Evolutionary conservation across 169 alveolate species (phyloP).

Genomic region (Eimeria falciformis): DNA sequence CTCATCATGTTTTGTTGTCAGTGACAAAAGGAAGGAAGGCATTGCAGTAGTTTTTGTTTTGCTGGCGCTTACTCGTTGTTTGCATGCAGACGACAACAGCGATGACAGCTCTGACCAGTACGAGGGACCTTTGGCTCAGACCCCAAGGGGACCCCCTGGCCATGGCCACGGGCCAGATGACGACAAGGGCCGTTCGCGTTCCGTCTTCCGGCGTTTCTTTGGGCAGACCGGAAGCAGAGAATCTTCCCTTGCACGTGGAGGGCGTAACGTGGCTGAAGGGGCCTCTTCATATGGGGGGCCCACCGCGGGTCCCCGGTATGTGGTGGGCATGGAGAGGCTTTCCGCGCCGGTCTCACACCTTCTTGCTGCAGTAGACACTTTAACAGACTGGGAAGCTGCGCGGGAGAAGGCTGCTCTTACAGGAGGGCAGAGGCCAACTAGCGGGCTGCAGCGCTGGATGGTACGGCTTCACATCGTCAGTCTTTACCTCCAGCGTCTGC

Average conservation of each 20-base stretch:
- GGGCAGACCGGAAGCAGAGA: slow-evolving; percentile 49
- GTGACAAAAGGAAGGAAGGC: background rate
- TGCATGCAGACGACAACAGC: slow-evolving; percentile 56
- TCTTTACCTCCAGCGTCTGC: slow-evolving; percentile 46
- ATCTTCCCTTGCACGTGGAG: slow-evolving; percentile 30
- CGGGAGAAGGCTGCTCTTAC: slow-evolving; percentile 33
- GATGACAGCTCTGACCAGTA: slow-evolving; percentile 26
- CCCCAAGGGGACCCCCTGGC: background rate
- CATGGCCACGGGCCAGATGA: slow-evolving; percentile 21
- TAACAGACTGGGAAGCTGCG: slow-evolving; percentile 57
- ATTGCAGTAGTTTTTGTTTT: background rate
- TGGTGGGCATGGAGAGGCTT: slow-evolving; percentile 11
- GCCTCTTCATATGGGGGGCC: slow-evolving; percentile 1
- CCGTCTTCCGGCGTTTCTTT: slow-evolving; percentile 30
- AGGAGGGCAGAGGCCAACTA: slow-evolving; percentile 46
- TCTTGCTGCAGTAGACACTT: slow-evolving; percentile 34
- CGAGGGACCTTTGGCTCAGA: background rate
- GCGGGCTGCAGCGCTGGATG: slow-evolving; percentile 70
- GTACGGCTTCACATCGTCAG: slow-evolving; percentile 64
- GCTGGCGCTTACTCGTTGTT: background rate
- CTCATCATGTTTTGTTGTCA: background rate
- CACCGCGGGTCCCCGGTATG: background rate
- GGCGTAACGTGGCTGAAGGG: slow-evolving; percentile 19
- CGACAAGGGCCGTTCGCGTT: slow-evolving; percentile 25
- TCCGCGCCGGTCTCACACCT: slow-evolving; percentile 36